Evolutionary conservation across 305 asterid genomes (phyloP).

Genomic region (Fraxinus albicans): DNA sequence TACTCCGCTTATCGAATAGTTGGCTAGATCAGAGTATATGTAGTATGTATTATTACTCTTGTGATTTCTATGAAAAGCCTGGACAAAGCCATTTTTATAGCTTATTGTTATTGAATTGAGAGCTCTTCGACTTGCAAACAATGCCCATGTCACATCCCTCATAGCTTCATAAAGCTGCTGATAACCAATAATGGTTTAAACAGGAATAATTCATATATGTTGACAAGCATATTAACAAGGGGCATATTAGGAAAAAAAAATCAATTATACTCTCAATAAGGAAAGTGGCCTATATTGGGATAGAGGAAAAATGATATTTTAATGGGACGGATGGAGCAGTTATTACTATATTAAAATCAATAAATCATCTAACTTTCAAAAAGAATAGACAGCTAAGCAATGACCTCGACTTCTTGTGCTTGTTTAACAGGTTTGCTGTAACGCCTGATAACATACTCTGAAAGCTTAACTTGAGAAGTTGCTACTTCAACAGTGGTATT

Average conservation of each 20-base stretch:
- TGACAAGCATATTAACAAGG: background rate
- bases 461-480: slow-evolving; percentile 82
- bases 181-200: background rate
- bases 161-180: slow-evolving; percentile 82
- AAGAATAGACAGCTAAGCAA: slow-evolving; percentile 5
- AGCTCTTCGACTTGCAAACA: slow-evolving; percentile 77
- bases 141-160: slow-evolving; percentile 90
- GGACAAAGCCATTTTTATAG: slow-evolving; percentile 89
- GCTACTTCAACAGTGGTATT: slow-evolving; percentile 84
- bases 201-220: background rate
- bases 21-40: slow-evolving; percentile 78
- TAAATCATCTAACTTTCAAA: background rate
- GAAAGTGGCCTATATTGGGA: background rate
- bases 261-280: background rate
- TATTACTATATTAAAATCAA: background rate
- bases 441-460: slow-evolving; percentile 65
- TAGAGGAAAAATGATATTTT: background rate
- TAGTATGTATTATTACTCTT: slow-evolving; percentile 68
- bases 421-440: slow-evolving; percentile 64
- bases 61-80: slow-evolving; percentile 86
- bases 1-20: slow-evolving; percentile 61
- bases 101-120: slow-evolving; percentile 72
- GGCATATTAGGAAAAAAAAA: background rate
- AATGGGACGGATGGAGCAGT: background rate
- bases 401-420: slow-evolving; percentile 82